These are phyloP conservation scores for Diplodia sapinea DNA, from an alignment of 2,329 filamentous ascomycete species.

Conservation along the genomic window DNA sequence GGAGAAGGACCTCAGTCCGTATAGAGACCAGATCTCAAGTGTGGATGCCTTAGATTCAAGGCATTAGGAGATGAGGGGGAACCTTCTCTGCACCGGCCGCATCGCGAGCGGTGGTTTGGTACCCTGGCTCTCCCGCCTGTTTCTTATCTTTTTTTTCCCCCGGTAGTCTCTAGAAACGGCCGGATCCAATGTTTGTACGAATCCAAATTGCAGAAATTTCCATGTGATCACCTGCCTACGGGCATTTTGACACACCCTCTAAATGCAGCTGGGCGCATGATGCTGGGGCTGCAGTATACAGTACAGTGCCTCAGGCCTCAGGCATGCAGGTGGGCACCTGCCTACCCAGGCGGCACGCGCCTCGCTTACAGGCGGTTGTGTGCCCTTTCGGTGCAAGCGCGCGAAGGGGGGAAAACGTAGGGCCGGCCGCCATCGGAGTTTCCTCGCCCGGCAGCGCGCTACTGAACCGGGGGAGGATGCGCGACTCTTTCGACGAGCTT, in stretches of 20 bases:
- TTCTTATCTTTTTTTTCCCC: not conserved
- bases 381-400: slow-evolving; percentile 17
- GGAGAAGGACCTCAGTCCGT: not conserved
- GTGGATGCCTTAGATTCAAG: not conserved
- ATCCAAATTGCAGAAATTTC: not conserved
- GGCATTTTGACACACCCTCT: not conserved
- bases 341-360: slow-evolving; percentile 7
- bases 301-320: not conserved
- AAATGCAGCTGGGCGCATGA: not conserved
- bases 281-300: not conserved
- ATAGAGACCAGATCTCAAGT: slow-evolving; percentile 2
- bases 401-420: slow-evolving; percentile 2
- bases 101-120: not conserved
- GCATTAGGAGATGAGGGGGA: not conserved
- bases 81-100: not conserved
- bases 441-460: slow-evolving; percentile 30
- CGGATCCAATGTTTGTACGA: not conserved
- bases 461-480: slow-evolving; percentile 29
- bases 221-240: not conserved
- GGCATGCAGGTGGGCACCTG: not conserved
- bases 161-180: not conserved
- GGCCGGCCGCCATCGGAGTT: slow-evolving; percentile 26
- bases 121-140: not conserved
- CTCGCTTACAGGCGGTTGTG: slow-evolving; percentile 5
- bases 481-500: slow-evolving; percentile 32